Base-by-base conservation (phyloP, 495 filamentous ascomycete genomes). In the Saxophila tyrrhenica region DNA sequence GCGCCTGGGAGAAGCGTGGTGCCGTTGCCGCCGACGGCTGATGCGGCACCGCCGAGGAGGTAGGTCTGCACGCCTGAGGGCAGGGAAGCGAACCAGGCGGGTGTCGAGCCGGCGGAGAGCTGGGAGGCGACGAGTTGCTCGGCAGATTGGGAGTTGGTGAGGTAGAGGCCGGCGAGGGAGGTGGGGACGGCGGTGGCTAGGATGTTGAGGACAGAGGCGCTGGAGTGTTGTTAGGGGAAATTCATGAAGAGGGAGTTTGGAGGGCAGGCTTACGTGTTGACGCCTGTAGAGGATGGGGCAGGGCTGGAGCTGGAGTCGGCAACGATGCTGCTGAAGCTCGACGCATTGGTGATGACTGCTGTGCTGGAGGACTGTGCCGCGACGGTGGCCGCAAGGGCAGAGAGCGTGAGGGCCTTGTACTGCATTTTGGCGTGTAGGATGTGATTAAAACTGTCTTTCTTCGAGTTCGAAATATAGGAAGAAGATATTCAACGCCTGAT, bases 1-100 rank as follows among this genome's bases (percentile, higher is more conserved):
- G 17, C 20, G 29, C 29, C 13, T 5, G 7, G 7, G 13, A 13
- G 29, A 35, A 35, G 7, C 5, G 13, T 35, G 47, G 43, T 22
- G 25, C 48, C 50, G 24, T 50, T 58, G 56, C 52, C 58, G 41
- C 17, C 23, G 11, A 7, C 19, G 15, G 48, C 2, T 25, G 48
- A 42, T 19, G 16, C 53, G 38, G 47, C 45, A 39, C 20, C 35
- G 13, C 54, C 50, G 19, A 56, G 46, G 52, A 63, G 60, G 47
- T 56, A 59, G 45, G 51, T 63, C 46, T 63, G 57, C 35, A 65
- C 51, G 38, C 57, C 44, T 21, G 46, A 32, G 25, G 63, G 63
- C 2, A 65, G 54, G 13, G 48, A 51, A 11, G 51, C 50, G 57
- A 56, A 65, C 63, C 63, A 65, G 22, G 51, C 24, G 29, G 63